Conservation (phyloP, 2,329 filamentous ascomycete genomes). For the Lasiodiplodia theobromae region DNA sequence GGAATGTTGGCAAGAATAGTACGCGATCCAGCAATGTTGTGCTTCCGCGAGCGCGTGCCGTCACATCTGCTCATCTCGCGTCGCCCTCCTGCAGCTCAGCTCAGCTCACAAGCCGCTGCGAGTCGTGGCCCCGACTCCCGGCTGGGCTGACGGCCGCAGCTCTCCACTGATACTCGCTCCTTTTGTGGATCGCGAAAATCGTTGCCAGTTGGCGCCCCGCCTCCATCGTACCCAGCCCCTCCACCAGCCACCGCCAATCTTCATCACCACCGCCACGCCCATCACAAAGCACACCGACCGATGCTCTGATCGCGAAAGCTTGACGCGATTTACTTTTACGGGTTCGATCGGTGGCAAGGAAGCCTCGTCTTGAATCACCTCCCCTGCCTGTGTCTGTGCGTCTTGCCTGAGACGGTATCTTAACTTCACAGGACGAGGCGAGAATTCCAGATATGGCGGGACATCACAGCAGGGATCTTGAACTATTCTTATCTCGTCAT, state of each 20-base stretch:
- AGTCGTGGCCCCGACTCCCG: constrained; percentile 20
- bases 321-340: background rate
- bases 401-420: constrained; percentile 3
- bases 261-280: constrained; percentile 5
- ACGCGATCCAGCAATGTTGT: constrained; percentile 6
- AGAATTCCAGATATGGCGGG: background rate
- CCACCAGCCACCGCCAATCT: constrained; percentile 10
- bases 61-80: background rate
- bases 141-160: background rate
- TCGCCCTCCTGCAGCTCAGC: background rate
- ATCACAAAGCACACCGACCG: constrained; percentile 1
- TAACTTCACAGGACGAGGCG: background rate
- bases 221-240: constrained; percentile 22
- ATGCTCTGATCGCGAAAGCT: background rate
- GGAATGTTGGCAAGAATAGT: constrained; percentile 12
- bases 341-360: constrained; percentile 6
- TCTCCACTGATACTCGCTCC: constrained; percentile 20
- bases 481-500: no score
- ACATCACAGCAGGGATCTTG: no score
- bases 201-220: constrained; percentile 9
- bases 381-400: constrained; percentile 3
- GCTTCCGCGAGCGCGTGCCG: background rate
- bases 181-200: constrained; percentile 18
- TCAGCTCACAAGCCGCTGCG: background rate
- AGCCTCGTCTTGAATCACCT: background rate